Evolutionary conservation across 352 stramenopile species (phyloP), one percentile per base, ranked within the genome.

Genomic region (Pythium phragmiticola): DNA sequence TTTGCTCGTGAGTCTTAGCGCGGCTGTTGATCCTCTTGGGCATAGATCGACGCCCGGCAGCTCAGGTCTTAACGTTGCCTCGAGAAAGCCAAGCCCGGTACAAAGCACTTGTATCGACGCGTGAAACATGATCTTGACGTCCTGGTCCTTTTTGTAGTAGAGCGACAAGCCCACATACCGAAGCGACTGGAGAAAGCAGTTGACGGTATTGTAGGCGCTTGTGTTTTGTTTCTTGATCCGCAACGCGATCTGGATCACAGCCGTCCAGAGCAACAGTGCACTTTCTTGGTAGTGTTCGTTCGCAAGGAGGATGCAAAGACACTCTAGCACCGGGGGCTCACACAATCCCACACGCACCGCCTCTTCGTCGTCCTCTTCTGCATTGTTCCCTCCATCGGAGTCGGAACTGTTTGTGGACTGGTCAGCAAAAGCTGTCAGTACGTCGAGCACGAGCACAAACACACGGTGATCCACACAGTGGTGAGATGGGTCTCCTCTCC

Each of bases 101-200:
- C 60, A 26, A n/a, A 86, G 56, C 26, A 79, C 57, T 4, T 33
- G 30, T 46, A 65, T 41, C 43, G 66, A 71, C 14, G 56, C 59
- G 26, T 65, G 51, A 59, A 75, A 73, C 7, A 52, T 60, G 28
- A 80, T 66, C 13, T 63, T 63, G 37, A 78, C 55, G 9, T 65
- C 53, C 1, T 37, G 34, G 53, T 75, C 64, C 12, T 70, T 26
- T 34, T 65, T 70, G 54, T 74, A 80, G 42, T 82, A 77, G 28
- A 82, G 41, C 2, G 75, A 66, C 12, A 88, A 51, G 2, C 73
- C 60, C 19, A 80, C 67, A 37, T 79, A 84, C 16, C 79, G 79
- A 59, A 87, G 30, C 13, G 75, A 72, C 65, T 89, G 79, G 17
- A 87, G 57, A 23, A 87, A 46, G 42, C 75, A 80, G 58, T 87